These are phyloP conservation scores for Rhizopus microsporus DNA, from an alignment of 371 early-diverging fungal species.

Conservation along the genomic window DNA sequence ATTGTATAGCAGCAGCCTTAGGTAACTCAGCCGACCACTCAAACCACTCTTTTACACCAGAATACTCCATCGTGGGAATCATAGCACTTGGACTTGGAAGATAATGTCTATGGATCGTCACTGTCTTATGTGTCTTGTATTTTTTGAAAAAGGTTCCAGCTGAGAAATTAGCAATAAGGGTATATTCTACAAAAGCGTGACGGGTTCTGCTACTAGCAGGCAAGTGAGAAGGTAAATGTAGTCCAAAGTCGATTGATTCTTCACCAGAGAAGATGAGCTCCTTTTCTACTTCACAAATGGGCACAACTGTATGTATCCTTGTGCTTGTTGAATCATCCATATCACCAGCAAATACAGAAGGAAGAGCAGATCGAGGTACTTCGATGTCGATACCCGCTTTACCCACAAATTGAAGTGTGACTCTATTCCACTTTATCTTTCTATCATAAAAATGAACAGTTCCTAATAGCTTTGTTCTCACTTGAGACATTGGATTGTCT, in stretches of 20 bases:
- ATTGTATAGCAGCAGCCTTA: slow-evolving; percentile 44
- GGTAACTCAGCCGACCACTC: slow-evolving; percentile 50
- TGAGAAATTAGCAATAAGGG: slow-evolving; percentile 43
- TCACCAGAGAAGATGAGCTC: slow-evolving; percentile 50
- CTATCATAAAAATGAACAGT: slow-evolving; percentile 40
- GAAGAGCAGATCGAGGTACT: slow-evolving; percentile 20
- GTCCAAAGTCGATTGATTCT: slow-evolving; percentile 41
- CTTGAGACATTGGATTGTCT: slow-evolving; percentile 47
- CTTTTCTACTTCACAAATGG: slow-evolving; percentile 48
- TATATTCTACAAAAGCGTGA: slow-evolving; percentile 48
- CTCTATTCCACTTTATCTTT: slow-evolving; percentile 51
- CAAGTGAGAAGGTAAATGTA: slow-evolving; percentile 45
- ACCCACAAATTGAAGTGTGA: slow-evolving; percentile 44
- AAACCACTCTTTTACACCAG: slow-evolving; percentile 46
- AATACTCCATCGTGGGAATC: slow-evolving; percentile 41
- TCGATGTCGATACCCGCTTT: slow-evolving; percentile 41
- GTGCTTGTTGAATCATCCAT: slow-evolving; percentile 5
- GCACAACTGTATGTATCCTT: slow-evolving; percentile 29
- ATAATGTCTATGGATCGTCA: slow-evolving; percentile 40
- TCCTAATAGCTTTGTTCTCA: slow-evolving; percentile 44
- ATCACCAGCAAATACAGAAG: slow-evolving; percentile 6
- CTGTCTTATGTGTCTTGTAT: slow-evolving; percentile 36
- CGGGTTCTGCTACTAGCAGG: slow-evolving; percentile 36
- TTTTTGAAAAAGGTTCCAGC: slow-evolving; percentile 49
- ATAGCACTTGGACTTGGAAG: slow-evolving; percentile 44